Conservation (phyloP, 805 yeast genomes). For the Yamadazyma nakazawae region DNA sequence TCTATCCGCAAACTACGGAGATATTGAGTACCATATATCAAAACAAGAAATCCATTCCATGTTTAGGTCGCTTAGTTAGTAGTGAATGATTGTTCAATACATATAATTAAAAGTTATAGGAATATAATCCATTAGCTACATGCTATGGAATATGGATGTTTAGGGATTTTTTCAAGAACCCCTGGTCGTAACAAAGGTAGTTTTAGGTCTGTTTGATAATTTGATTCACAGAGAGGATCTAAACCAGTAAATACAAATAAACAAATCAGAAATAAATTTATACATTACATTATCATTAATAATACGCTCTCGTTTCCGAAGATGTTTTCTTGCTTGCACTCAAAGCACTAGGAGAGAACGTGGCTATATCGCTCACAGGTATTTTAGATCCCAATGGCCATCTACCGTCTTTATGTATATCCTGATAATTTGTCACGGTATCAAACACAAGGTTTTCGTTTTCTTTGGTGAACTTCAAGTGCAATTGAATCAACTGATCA, state of each 20-base stretch:
- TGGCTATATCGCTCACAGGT: slow-evolving; percentile 27
- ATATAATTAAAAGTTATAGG: no score
- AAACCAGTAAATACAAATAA: no score
- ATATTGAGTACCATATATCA: slow-evolving; percentile 48
- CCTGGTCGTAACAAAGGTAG: no score
- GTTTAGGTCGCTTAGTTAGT: slow-evolving; percentile 31
- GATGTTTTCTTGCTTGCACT: neutral
- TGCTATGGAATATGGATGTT: no score
- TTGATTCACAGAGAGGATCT: no score
- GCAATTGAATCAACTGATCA: slow-evolving; percentile 37
- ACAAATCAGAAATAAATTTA: neutral
- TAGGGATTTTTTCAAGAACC: neutral
- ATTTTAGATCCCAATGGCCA: slow-evolving; percentile 42
- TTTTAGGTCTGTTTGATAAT: no score
- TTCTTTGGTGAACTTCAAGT: slow-evolving; percentile 42
- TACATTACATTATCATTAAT: neutral
- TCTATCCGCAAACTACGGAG: slow-evolving; percentile 48
- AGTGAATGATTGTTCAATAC: neutral
- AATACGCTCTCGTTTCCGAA: slow-evolving; percentile 3
- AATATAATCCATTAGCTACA: no score
- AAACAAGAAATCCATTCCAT: slow-evolving; percentile 56
- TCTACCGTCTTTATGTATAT: slow-evolving; percentile 34
- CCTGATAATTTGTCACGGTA: slow-evolving; percentile 32
- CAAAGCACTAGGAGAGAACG: slow-evolving; percentile 20
- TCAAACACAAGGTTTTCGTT: slow-evolving; percentile 40